These are phyloP conservation scores for Asterella californica DNA, from an alignment of 225 moss, liverwort and hornwort species.

Conservation along the genomic window DNA sequence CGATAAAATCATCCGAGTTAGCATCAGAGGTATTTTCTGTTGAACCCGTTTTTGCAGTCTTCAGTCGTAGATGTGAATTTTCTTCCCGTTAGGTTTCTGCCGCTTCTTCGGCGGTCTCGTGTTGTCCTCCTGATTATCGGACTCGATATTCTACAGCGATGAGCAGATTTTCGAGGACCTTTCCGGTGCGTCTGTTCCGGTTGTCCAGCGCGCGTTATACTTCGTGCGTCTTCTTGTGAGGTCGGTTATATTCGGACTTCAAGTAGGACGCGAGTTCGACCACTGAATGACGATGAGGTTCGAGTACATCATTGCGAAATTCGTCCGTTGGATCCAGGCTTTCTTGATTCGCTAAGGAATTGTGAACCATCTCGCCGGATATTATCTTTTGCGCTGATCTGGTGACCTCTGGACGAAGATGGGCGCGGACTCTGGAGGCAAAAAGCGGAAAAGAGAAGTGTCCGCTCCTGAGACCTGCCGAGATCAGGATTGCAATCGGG, in stretches of 20 bases:
- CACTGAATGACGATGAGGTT: background rate
- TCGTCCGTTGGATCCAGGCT: background rate
- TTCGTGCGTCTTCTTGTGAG: no score
- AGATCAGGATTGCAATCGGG: slow-evolving; percentile 6
- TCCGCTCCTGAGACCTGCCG: background rate
- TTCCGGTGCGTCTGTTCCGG: no score
- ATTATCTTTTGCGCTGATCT: background rate
- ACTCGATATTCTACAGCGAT: no score
- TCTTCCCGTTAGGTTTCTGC: background rate
- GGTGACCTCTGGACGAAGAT: background rate
- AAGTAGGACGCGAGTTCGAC: background rate
- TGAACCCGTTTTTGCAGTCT: no score
- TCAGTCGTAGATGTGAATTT: background rate
- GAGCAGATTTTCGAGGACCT: no score
- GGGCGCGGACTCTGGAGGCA: slow-evolving; percentile 6
- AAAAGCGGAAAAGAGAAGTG: slow-evolving; percentile 9
- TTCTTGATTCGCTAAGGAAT: background rate
- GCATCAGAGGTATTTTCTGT: no score
- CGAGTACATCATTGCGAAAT: background rate
- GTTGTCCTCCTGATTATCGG: no score
- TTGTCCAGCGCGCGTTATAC: no score
- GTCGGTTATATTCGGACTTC: background rate
- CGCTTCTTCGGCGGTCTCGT: no score
- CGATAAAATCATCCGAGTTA: no score
- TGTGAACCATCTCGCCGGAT: background rate